A percentile compares a stretch with the other conserved stretches of the same genome.
Evolutionary conservation across 1,284 basidiomycete species (phyloP).

Genomic region (Spongiforma sp.): DNA sequence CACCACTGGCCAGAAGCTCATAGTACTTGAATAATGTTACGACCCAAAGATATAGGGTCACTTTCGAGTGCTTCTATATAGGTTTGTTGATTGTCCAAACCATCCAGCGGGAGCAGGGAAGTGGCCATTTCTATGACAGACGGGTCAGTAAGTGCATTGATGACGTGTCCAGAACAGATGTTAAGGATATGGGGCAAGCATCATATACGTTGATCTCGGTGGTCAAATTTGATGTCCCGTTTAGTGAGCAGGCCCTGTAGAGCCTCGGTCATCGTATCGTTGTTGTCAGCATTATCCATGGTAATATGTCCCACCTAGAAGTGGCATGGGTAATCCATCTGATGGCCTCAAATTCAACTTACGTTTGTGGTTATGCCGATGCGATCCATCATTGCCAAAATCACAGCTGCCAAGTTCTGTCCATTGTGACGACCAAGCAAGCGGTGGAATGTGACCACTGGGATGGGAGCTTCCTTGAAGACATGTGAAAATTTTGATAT

Average conservation of each 20-base stretch:
- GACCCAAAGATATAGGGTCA: no score
- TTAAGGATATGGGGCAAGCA: background rate
- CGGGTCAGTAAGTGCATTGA: background rate
- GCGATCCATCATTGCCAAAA: background rate
- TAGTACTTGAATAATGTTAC: background rate
- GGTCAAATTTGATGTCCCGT: background rate
- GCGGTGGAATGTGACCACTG: no score
- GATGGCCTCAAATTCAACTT: background rate
- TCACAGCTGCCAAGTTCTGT: background rate
- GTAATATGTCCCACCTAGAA: background rate
- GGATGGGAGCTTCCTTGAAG: no score
- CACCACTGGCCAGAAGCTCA: background rate
- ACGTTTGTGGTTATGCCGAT: background rate
- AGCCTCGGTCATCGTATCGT: conserved; percentile 1
- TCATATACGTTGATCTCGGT: background rate
- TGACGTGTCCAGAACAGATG: background rate
- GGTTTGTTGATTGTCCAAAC: background rate
- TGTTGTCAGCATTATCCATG: background rate
- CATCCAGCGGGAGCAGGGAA: no score
- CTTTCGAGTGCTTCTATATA: background rate
- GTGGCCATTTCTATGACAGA: no score
- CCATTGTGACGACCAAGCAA: no score
- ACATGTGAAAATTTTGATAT: no score
- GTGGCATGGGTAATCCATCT: no score
- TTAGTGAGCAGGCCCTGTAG: background rate